These are phyloP conservation scores for Ilex asprella DNA, from an alignment of 257 asterid genomes.

Conservation along the genomic window DNA sequence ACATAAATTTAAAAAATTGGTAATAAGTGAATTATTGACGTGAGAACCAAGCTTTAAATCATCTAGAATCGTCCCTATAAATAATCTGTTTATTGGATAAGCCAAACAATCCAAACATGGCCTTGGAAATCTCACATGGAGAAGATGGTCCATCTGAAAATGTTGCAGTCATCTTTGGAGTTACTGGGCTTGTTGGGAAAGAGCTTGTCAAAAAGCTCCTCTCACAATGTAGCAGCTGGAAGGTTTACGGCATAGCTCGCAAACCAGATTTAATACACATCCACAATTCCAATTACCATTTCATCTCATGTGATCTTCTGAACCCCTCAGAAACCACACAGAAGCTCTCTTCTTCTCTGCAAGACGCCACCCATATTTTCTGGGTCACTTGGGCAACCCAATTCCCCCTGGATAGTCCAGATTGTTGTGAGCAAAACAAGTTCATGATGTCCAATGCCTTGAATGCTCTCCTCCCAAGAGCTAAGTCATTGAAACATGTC, in stretches of 20 bases:
- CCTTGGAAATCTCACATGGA: constrained; percentile 10
- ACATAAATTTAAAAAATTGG: too few relatives aligned
- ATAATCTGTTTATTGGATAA: background rate
- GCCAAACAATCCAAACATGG: constrained; percentile 18
- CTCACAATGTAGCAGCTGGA: constrained; percentile 41
- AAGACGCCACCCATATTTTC: constrained; percentile 53
- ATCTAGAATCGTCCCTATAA: background rate
- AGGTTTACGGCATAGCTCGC: constrained; percentile 76
- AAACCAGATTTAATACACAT: constrained; percentile 12
- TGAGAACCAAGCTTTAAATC: background rate
- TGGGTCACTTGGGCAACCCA: constrained; percentile 89
- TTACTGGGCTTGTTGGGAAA: constrained; percentile 73
- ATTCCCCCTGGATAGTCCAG: constrained; percentile 49
- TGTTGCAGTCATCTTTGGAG: constrained; percentile 77
- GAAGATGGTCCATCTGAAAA: constrained; percentile 2
- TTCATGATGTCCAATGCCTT: constrained; percentile 68
- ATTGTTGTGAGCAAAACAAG: constrained; percentile 53
- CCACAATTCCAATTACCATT: constrained; percentile 25
- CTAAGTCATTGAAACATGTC: constrained; percentile 41
- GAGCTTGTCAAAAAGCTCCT: constrained; percentile 63
- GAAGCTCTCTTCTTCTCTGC: constrained; percentile 28
- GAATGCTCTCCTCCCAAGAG: constrained; percentile 41
- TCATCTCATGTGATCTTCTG: constrained; percentile 61
- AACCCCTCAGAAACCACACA: constrained; percentile 36
- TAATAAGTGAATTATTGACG: too few relatives aligned